Evolutionary conservation across 148 eudicot genomes (phyloP).

Genomic region (Agrostemma githago): DNA sequence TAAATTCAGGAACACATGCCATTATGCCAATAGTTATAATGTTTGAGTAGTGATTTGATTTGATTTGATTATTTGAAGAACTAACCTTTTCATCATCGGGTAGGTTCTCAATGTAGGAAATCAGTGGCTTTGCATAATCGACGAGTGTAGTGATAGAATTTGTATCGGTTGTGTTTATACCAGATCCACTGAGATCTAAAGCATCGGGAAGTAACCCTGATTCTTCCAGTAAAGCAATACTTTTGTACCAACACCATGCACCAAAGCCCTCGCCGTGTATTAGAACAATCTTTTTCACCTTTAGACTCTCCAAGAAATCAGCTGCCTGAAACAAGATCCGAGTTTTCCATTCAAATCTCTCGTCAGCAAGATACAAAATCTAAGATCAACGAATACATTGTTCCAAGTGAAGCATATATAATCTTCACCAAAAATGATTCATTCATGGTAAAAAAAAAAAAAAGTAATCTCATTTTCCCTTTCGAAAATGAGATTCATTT

Average conservation of each 20-base stretch:
- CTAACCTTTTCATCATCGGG: constrained; percentile 76
- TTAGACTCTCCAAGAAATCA: constrained; percentile 61
- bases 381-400: no score
- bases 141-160: constrained; percentile 51
- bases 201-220: constrained; percentile 71
- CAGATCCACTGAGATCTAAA: constrained; percentile 87
- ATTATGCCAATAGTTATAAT: neutral
- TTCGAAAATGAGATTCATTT: neutral
- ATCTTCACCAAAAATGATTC: no score
- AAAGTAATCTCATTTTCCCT: no score
- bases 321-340: constrained; percentile 38
- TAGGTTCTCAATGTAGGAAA: constrained; percentile 47
- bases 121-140: constrained; percentile 78
- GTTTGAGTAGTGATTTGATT: neutral
- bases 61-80: constrained; percentile 8
- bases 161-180: constrained; percentile 66
- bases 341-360: neutral
- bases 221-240: constrained; percentile 82
- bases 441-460: no score
- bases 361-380: neutral
- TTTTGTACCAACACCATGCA: constrained; percentile 99
- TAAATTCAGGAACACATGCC: neutral
- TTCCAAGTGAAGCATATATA: no score
- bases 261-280: constrained; percentile 99
- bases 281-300: constrained; percentile 60